A percentile compares a stretch with the other conserved stretches of the same genome.
Conservation (phyloP, 1,284 basidiomycete genomes). For the Leucocoprinus gongylophorus region DNA sequence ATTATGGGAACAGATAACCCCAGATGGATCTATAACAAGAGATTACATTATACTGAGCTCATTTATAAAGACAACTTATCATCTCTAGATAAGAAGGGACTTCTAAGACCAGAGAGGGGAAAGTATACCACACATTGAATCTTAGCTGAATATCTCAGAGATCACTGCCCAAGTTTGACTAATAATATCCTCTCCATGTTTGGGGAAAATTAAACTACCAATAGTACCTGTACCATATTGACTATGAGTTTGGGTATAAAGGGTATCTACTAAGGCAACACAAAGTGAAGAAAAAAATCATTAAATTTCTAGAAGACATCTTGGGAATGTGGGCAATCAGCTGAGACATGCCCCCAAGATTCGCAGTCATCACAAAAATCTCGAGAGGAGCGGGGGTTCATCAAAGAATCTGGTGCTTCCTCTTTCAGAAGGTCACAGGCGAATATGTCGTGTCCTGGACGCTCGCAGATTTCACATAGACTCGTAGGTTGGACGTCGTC, state of each 20-base stretch:
- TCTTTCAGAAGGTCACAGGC: constrained; percentile 58
- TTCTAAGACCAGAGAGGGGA: too few relatives aligned
- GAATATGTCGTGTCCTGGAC: constrained; percentile 77
- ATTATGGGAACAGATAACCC: too few relatives aligned
- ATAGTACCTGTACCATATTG: constrained; percentile 2
- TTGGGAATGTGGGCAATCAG: constrained; percentile 70
- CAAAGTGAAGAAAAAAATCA: constrained; percentile 6
- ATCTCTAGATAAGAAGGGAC: too few relatives aligned
- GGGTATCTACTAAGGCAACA: constrained; percentile 9
- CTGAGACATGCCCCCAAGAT: constrained; percentile 59
- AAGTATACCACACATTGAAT: too few relatives aligned
- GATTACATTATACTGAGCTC: too few relatives aligned
- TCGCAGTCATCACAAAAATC: constrained; percentile 73
- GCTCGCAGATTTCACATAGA: constrained; percentile 80
- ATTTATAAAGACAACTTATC: too few relatives aligned
- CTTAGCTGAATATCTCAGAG: too few relatives aligned
- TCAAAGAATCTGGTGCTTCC: constrained; percentile 19
- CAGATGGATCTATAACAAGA: too few relatives aligned
- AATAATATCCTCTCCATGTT: not conserved
- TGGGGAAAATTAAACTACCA: not conserved
- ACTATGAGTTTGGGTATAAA: constrained; percentile 8
- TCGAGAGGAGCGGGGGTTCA: constrained; percentile 7
- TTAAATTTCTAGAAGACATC: constrained; percentile 58
- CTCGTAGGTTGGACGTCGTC: constrained; percentile 25
- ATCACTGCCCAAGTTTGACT: not conserved